Base-by-base conservation (phyloP, 768 basidiomycete genomes). In the Austroboletus eburneus region DNA sequence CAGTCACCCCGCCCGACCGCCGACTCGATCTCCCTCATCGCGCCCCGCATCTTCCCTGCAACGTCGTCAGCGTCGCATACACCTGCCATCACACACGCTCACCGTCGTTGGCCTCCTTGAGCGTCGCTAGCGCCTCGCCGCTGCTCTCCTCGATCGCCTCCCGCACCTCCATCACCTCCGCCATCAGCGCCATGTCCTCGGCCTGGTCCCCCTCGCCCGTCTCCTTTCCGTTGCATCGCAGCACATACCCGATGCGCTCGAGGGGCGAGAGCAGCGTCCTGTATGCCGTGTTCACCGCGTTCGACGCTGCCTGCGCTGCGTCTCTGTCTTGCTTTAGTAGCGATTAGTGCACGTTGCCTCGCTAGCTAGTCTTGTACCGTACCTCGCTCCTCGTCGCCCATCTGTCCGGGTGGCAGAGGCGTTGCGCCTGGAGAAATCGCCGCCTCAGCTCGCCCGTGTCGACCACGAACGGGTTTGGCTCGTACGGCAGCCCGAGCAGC, bases 221-320 rank as follows among this genome's bases (percentile, higher is more conserved):
- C 5, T 73, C 70, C 24, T 76, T 42, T 9, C 83, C 79, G 55
- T 89, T 77, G 35, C 70, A 72, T 35, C 75, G 70, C 13, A 95
- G 73, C 57, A 96, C 80, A 58, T 96, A 95, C 63, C 89, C 84
- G 23, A 83, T 83, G 34, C 93, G 81, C 22, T 75, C 69, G 27
- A 91, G 66, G 3, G 92, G 92, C 53, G 79, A 73, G n/a, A 73
- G 60, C 33, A 97, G 77, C 16, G 79, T 78, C 54, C 79, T 80
- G 62, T 94, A 92, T 1, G 91, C 93, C 62, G 79, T 78, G 60
- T 96, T 96, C 8, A 95, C 73, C 37, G 77, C 72, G 30, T 87
- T 78, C 18, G 91, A 93, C 49, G 87, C 43, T 5, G 58, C 52
- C 33, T 39, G 50, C 20, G 66, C 66, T 12, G 50, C 46, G 1